These are phyloP conservation scores for Trametopsis cervina DNA, from an alignment of 768 basidiomycete species.

Conservation along the genomic window DNA sequence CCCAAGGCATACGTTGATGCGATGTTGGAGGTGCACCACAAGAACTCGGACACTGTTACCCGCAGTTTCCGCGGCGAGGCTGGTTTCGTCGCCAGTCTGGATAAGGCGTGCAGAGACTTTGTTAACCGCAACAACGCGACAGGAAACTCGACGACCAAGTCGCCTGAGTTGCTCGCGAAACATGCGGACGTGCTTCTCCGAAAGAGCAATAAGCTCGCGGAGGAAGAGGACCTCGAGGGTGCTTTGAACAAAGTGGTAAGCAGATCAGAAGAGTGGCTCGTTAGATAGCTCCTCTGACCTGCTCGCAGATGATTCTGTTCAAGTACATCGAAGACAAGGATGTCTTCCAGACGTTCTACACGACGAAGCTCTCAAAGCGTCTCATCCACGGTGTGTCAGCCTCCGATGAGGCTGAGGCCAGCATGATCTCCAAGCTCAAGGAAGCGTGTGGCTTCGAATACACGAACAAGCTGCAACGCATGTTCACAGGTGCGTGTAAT, in stretches of 20 bases:
- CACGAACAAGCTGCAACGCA: slow-evolving; percentile 90
- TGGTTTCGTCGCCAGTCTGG: slow-evolving; percentile 88
- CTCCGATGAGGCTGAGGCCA: slow-evolving; percentile 93
- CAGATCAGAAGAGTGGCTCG: slow-evolving; percentile 6
- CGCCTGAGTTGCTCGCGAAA: slow-evolving; percentile 88
- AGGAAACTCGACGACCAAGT: slow-evolving; percentile 75
- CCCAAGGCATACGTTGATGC: slow-evolving; percentile 95
- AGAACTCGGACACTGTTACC: slow-evolving; percentile 83
- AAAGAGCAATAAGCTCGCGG: slow-evolving; percentile 93
- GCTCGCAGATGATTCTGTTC: slow-evolving; percentile 86
- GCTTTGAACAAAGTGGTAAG: slow-evolving; percentile 86
- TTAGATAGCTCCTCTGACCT: background rate
- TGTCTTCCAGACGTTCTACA: slow-evolving; percentile 97
- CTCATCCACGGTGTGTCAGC: slow-evolving; percentile 87
- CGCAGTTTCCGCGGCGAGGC: slow-evolving; percentile 89
- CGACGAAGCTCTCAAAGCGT: slow-evolving; percentile 87
- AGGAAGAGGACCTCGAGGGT: slow-evolving; percentile 86
- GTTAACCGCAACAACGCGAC: slow-evolving; percentile 92
- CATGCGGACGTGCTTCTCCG: slow-evolving; percentile 84
- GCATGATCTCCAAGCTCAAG: slow-evolving; percentile 97
- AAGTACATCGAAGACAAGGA: slow-evolving; percentile 99
- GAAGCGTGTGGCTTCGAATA: slow-evolving; percentile 97
- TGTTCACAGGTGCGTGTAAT: slow-evolving; percentile 79
- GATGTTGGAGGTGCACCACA: slow-evolving; percentile 83
- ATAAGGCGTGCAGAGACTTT: slow-evolving; percentile 93